Base-by-base conservation (phyloP, 148 eudicot species). In the Heliamphora exappendiculata region DNA sequence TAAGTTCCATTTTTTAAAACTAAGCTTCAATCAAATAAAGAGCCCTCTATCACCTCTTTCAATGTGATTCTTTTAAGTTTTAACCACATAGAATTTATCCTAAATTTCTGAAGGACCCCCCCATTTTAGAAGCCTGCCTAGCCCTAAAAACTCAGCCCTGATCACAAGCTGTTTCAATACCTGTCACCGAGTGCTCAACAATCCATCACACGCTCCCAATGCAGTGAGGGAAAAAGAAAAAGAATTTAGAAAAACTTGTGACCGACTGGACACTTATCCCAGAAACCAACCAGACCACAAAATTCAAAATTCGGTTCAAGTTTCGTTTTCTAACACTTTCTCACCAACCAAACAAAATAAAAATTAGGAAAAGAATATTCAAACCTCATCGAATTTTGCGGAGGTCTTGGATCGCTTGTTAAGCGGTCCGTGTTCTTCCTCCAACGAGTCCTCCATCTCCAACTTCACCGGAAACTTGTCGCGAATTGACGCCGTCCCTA, bases 371-470 rank as follows among this genome's bases (percentile, higher is more conserved):
- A 62, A 68, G 7, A 22, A 12, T 20, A 28, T 59, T 33, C 6
- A 62, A 70, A 87, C 87, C 87, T 82, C 81, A 81, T 81, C 78
- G 72, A 39, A 12, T 60, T 33, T 41, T 24, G 82, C 16, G 57
- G 78, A 75, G 19, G 69, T 79, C 75, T 84, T 89, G 31, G 74
- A 72, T 80, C 83, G 79, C 80, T 89, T 89, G 64, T 28, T 68
- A 70, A 75, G 72, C 1, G 85, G 86, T 1, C 82, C 90, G 70
- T 82, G 42, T 39, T 81, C 85, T 70, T 81, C 85, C 31, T 85
- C 87, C 57, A 86, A 78, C 0, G 69, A 67, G 44, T 88, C 89
- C 57, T 86, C 91, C 24, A 82, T 70, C 84, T 83, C 85, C 51
- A 81, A 39, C 34, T 85, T 86, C 79, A 80, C 89, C 75, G 83